Percentiles rank a stretch among this genome's conserved stretches.
These are phyloP conservation scores for Funneliformis caledonium DNA, from an alignment of 371 early-diverging fungal species.

Conservation along the genomic window DNA sequence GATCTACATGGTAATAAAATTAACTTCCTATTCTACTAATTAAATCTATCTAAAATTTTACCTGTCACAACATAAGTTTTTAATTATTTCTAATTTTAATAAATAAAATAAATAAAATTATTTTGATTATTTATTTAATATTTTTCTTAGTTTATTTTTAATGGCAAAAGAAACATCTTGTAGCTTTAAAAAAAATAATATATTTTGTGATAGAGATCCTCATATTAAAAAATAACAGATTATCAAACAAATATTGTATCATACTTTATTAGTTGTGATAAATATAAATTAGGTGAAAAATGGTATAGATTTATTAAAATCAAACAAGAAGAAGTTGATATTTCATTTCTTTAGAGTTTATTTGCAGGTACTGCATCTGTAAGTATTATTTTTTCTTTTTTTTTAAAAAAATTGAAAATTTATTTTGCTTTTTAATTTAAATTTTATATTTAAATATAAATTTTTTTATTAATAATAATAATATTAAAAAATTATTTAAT, in stretches of 20 bases:
- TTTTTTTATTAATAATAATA: too few species aligned
- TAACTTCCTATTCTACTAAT: too few species aligned
- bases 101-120: not conserved
- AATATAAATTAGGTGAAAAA: not conserved
- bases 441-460: too few species aligned
- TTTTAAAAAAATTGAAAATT: not conserved
- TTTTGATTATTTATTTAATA: not conserved
- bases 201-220: too few species aligned
- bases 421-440: too few species aligned
- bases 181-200: too few species aligned
- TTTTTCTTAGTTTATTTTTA: not conserved
- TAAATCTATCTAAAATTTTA: too few species aligned
- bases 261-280: not conserved
- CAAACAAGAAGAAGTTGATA: not conserved
- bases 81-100: too few species aligned
- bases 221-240: not conserved
- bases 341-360: not conserved
- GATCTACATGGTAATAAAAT: too few species aligned
- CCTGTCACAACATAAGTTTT: too few species aligned
- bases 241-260: not conserved
- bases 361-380: not conserved
- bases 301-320: slow-evolving; percentile 4
- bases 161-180: not conserved
- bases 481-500: not conserved
- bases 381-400: not conserved